phyloP scores from a whole-genome alignment of 768 basidiomycete species.

The Leucosporidium scottii region DNA sequence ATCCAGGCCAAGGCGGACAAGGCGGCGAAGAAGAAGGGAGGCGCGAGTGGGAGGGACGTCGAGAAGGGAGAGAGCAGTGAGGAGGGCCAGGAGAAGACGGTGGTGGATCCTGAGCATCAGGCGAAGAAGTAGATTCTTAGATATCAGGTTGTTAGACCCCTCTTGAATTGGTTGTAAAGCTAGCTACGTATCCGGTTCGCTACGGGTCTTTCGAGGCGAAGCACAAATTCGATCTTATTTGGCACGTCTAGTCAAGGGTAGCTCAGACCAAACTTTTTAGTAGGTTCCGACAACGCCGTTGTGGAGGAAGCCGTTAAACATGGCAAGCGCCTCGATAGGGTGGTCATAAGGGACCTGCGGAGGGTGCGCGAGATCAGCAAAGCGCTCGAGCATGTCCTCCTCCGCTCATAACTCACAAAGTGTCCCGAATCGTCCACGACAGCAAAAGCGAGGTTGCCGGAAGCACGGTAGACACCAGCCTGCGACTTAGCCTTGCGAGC shows the following conservation, averaged over 20 bases:
- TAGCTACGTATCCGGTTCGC: too few species aligned
- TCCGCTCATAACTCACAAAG: conserved; percentile 19
- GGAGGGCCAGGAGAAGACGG: not conserved
- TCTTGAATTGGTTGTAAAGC: too few species aligned
- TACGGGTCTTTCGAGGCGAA: too few species aligned
- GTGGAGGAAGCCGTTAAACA: conserved; percentile 26
- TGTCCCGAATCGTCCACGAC: conserved; percentile 31
- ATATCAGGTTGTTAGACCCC: too few species aligned
- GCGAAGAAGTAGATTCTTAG: not conserved
- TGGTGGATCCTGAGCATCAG: not conserved
- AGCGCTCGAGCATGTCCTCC: too few species aligned
- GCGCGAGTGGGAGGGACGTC: not conserved
- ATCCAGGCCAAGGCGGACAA: conserved; percentile 7
- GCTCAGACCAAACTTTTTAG: too few species aligned
- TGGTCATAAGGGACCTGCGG: conserved; percentile 33
- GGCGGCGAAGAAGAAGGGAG: not conserved
- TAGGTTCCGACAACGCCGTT: too few species aligned
- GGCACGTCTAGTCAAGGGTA: too few species aligned
- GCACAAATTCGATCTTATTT: too few species aligned
- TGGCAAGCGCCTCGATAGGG: conserved; percentile 27
- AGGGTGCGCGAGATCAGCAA: too few species aligned
- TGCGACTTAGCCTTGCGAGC: conserved; percentile 1
- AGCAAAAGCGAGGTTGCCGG: conserved; percentile 34
- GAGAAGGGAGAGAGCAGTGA: not conserved
- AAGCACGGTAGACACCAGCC: conserved; percentile 29